A percentile compares a stretch with the other conserved stretches of the same genome.
These are phyloP conservation scores for Lecanicillium sp. DNA, from an alignment of 2,329 filamentous ascomycete genomes.

Conservation along the genomic window DNA sequence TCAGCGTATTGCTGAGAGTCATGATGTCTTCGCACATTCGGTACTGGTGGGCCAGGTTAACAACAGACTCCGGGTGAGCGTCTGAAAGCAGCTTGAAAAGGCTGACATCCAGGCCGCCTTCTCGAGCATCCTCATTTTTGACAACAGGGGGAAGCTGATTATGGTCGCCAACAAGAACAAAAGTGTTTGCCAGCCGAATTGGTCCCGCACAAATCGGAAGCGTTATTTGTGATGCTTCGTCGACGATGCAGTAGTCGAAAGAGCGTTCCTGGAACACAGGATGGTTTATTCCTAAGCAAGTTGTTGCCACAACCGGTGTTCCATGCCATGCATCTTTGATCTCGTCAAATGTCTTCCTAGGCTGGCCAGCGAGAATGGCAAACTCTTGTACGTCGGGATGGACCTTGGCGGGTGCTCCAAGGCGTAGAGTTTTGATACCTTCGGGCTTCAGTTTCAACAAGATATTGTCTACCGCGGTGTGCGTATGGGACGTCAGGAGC, in stretches of 20 bases:
- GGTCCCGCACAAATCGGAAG: constrained; percentile 90
- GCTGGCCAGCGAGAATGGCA: constrained; percentile 65
- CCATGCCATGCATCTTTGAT: constrained; percentile 77
- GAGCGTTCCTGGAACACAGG: constrained; percentile 77
- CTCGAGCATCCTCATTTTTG: constrained; percentile 78
- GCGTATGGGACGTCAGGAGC: constrained; percentile 88
- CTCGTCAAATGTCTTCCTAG: constrained; percentile 71
- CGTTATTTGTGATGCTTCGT: constrained; percentile 96
- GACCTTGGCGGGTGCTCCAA: constrained; percentile 78
- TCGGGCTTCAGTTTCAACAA: constrained; percentile 81
- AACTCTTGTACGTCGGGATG: constrained; percentile 84
- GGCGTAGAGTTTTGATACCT: constrained; percentile 69
- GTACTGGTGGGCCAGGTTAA: constrained; percentile 91
- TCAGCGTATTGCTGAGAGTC: constrained; percentile 83
- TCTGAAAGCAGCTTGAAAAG: constrained; percentile 93
- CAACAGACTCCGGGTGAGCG: constrained; percentile 75
- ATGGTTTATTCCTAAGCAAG: constrained; percentile 87
- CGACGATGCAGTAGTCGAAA: constrained; percentile 98
- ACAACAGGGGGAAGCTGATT: constrained; percentile 93
- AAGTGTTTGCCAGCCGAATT: constrained; percentile 84
- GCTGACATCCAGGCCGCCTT: constrained; percentile 83
- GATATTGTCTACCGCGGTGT: constrained; percentile 97
- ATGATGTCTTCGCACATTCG: constrained; percentile 98
- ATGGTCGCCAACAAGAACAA: constrained; percentile 93
- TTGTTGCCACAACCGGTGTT: constrained; percentile 85